A percentile compares a stretch with the other conserved stretches of the same genome.
Evolutionary conservation across 2,329 filamentous ascomycete species (phyloP).

Genomic region (Aspergillus ochraceoroseus): DNA sequence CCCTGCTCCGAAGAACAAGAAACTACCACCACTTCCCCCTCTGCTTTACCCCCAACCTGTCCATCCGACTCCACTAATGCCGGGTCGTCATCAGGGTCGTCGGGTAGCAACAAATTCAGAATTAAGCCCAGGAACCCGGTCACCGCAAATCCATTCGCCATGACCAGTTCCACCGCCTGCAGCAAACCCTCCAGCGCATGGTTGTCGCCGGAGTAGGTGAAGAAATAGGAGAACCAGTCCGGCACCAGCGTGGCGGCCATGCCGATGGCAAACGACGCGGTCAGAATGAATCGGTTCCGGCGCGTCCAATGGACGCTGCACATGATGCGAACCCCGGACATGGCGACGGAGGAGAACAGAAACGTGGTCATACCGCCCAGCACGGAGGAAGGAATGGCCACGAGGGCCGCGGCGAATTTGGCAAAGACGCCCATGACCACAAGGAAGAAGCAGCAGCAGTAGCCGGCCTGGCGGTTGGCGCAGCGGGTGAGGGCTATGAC

Average conservation of each 20-base stretch:
- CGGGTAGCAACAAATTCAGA: constrained; percentile 66
- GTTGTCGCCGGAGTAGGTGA: constrained; percentile 52
- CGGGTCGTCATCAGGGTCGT: constrained; percentile 67
- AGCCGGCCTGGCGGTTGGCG: constrained; percentile 63
- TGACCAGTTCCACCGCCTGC: constrained; percentile 57
- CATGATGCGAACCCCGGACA: constrained; percentile 63
- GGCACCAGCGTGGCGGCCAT: constrained; percentile 51
- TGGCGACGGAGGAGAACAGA: constrained; percentile 61
- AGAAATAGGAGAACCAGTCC: constrained; percentile 47
- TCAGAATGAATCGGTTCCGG: constrained; percentile 63
- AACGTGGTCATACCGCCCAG: constrained; percentile 56
- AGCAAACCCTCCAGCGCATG: constrained; percentile 60
- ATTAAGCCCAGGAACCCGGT: constrained; percentile 68
- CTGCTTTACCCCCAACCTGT: constrained; percentile 19
- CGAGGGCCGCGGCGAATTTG: constrained; percentile 65
- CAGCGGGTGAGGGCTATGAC: constrained; percentile 64
- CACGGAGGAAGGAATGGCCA: constrained; percentile 55
- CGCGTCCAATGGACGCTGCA: constrained; percentile 59
- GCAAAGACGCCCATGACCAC: constrained; percentile 66
- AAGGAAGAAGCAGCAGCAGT: constrained; percentile 61
- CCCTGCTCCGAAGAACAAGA: background rate
- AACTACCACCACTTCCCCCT: background rate
- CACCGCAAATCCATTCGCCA: constrained; percentile 60
- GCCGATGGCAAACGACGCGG: constrained; percentile 56
- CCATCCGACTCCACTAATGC: constrained; percentile 24